Evolutionary conservation across 257 asterid species (phyloP).

Genomic region (Lithospermum erythrorhizon): DNA sequence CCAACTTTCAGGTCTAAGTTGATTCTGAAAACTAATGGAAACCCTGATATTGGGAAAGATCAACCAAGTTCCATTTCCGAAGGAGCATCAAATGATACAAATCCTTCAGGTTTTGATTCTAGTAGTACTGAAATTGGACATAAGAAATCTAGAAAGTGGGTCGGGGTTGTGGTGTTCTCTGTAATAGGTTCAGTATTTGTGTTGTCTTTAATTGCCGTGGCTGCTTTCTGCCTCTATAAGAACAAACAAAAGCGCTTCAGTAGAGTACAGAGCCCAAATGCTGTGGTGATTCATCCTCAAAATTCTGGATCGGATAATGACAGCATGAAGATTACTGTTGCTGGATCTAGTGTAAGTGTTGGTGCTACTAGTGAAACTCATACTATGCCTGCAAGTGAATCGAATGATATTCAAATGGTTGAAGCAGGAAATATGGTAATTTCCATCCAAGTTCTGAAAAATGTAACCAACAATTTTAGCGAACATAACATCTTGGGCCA

Average conservation of each 20-base stretch:
- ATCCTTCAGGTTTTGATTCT: constrained; percentile 15
- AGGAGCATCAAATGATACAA: background rate
- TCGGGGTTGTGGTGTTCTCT: constrained; percentile 41
- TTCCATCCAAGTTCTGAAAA: constrained; percentile 76
- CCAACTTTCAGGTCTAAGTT: constrained; percentile 50
- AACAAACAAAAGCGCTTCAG: constrained; percentile 52
- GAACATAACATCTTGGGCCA: constrained; percentile 60
- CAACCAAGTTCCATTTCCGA: constrained; percentile 19
- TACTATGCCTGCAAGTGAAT: constrained; percentile 38
- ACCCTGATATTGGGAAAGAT: constrained; percentile 69
- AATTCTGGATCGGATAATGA: constrained; percentile 77
- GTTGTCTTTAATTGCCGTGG: constrained; percentile 46
- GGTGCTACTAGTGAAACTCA: constrained; percentile 49
- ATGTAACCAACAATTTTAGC: constrained; percentile 66
- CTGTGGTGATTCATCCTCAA: constrained; percentile 70
- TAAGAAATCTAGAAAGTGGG: constrained; percentile 28
- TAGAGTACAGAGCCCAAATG: constrained; percentile 77
- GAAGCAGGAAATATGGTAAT: constrained; percentile 89
- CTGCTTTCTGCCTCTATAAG: constrained; percentile 56
- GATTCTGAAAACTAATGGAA: constrained; percentile 46
- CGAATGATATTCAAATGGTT: constrained; percentile 66
- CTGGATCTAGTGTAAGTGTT: constrained; percentile 68
- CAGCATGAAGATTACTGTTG: constrained; percentile 74
- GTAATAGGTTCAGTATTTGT: constrained; percentile 45
- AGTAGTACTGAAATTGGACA: constrained; percentile 6